Evolutionary conservation across 2,329 filamentous ascomycete species (phyloP).

Genomic region (Aspergillus sp.): DNA sequence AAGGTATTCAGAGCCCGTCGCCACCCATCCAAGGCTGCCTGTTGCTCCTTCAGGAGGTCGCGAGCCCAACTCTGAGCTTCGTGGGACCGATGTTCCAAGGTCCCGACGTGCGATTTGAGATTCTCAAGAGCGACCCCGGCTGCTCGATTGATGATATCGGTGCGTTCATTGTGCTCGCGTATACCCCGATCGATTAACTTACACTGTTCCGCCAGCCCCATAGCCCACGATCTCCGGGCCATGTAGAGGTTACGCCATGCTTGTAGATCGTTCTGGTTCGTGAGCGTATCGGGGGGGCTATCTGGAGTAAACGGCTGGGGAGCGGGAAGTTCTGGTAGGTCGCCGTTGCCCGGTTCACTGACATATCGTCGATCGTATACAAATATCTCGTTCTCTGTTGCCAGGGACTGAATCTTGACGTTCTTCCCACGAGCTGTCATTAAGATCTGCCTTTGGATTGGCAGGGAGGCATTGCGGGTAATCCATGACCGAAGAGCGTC

Average conservation of each 20-base stretch:
- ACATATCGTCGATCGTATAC: slow-evolving; percentile 80
- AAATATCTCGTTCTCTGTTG: slow-evolving; percentile 82
- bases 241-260: slow-evolving; percentile 87
- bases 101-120: slow-evolving; percentile 41
- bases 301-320: slow-evolving; percentile 52
- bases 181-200: slow-evolving; percentile 54
- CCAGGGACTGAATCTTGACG: slow-evolving; percentile 69
- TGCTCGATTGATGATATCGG: slow-evolving; percentile 58
- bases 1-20: slow-evolving; percentile 29
- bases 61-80: slow-evolving; percentile 41
- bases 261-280: slow-evolving; percentile 67
- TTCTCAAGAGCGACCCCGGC: slow-evolving; percentile 82
- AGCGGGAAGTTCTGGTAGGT: slow-evolving; percentile 47
- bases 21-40: slow-evolving; percentile 37
- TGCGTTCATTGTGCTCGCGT: slow-evolving; percentile 44
- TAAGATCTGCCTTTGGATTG: slow-evolving; percentile 70
- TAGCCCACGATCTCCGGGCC: slow-evolving; percentile 70
- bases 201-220: slow-evolving; percentile 61
- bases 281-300: slow-evolving; percentile 67
- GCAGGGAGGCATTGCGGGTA: slow-evolving; percentile 63
- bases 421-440: slow-evolving; percentile 79
- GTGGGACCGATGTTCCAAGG: slow-evolving; percentile 37
- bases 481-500: slow-evolving; percentile 83
- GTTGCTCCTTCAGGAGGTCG: slow-evolving; percentile 37
- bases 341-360: slow-evolving; percentile 35